Evolutionary conservation across 1,284 basidiomycete genomes (phyloP).

Genomic region (Golubevia sp.): DNA sequence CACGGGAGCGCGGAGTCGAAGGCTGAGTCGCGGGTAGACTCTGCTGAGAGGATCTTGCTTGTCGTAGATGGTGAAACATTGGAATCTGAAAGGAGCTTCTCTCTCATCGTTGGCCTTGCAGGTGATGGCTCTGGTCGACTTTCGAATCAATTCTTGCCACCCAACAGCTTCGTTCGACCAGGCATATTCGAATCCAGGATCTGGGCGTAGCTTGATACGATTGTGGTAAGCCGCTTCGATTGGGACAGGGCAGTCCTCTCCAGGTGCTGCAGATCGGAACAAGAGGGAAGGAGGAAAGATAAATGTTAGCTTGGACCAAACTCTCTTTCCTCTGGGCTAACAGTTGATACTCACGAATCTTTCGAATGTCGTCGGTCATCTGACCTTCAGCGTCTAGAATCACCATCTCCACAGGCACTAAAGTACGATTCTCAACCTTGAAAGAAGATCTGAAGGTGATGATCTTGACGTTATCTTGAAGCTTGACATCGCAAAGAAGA

Average conservation of each 20-base stretch:
- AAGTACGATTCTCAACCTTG: constrained; percentile 86
- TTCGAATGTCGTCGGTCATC: constrained; percentile 79
- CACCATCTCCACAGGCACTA: constrained; percentile 91
- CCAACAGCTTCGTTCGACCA: constrained; percentile 84
- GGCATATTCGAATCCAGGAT: constrained; percentile 91
- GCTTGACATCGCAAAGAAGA: constrained; percentile 85
- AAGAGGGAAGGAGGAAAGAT: constrained; percentile 1
- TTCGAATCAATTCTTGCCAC: constrained; percentile 82
- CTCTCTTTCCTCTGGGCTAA: not conserved
- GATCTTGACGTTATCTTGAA: constrained; percentile 91
- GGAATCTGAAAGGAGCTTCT: constrained; percentile 94
- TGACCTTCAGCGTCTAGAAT: constrained; percentile 84
- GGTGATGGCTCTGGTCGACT: constrained; percentile 79
- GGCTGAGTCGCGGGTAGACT: constrained; percentile 77
- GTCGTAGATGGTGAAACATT: constrained; percentile 86
- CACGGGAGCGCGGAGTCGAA: constrained; percentile 89
- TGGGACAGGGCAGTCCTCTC: constrained; percentile 86
- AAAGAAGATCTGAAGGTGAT: constrained; percentile 94
- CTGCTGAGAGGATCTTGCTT: constrained; percentile 67
- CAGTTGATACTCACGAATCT: constrained; percentile 71
- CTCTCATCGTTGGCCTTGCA: constrained; percentile 80
- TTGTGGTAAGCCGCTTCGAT: constrained; percentile 86
- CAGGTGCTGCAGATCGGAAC: constrained; percentile 68
- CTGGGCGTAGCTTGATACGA: constrained; percentile 84
- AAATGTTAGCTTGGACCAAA: not conserved